Evolutionary conservation across 192 early-diverging fungal species (phyloP).

Genomic region (Backusella westeae): DNA sequence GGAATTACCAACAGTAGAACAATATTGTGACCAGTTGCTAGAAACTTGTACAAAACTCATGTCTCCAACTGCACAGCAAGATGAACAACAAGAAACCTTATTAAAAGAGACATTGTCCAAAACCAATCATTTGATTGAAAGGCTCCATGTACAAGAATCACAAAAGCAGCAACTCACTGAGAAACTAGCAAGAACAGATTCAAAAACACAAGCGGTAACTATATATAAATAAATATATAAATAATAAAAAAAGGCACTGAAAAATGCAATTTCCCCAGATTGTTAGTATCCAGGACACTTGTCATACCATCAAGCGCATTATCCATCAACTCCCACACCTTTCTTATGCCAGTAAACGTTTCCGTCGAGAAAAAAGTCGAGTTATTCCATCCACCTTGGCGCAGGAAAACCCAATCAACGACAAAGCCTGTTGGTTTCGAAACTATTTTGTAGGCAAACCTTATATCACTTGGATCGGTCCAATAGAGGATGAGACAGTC

Average conservation of each 20-base stretch:
- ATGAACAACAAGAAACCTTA: not conserved
- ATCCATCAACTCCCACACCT: not conserved
- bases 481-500: not conserved
- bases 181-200: not conserved
- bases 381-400: not conserved
- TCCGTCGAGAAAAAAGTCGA: not conserved
- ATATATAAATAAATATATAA: not conserved
- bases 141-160: not conserved
- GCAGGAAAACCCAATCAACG: not conserved
- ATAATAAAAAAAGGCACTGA: not conserved
- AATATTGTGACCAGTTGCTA: not conserved
- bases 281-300: not conserved
- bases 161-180: not conserved
- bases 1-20: conserved; percentile 3
- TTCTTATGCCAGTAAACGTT: not conserved
- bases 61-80: not conserved
- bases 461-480: not conserved
- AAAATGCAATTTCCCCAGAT: not conserved
- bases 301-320: not conserved
- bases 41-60: not conserved
- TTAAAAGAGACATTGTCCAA: not conserved
- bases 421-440: conserved; percentile 13
- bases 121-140: not conserved
- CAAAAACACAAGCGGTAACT: not conserved
- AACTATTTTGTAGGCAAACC: conserved; percentile 17